phyloP scores from a whole-genome alignment of 208 protist species.

The Naegleria fowleri region DNA sequence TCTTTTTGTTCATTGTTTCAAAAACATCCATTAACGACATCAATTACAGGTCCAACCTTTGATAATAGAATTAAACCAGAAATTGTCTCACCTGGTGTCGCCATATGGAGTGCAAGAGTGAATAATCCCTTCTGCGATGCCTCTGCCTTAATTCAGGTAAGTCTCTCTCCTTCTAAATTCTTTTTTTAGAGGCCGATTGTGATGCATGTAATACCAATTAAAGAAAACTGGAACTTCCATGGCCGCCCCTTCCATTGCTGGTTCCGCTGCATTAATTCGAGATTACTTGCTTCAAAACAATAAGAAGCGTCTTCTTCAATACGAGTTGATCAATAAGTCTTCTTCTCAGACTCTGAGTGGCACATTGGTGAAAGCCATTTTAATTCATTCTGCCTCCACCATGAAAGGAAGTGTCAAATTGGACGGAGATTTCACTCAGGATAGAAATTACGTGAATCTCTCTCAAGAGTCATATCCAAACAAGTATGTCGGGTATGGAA shows the following conservation, averaged over 20 bases:
- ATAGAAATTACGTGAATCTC: background rate
- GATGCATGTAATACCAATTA: background rate
- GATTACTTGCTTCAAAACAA: background rate
- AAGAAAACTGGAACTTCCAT: slow-evolving; percentile 69
- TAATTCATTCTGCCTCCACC: background rate
- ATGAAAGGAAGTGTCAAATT: background rate
- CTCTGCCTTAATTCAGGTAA: background rate
- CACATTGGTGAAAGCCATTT: background rate
- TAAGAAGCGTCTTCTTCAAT: background rate
- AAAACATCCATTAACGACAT: too few relatives aligned
- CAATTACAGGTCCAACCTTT: slow-evolving; percentile 22
- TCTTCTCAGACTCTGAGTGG: background rate
- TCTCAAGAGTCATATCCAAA: background rate
- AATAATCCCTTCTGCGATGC: background rate
- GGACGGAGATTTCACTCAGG: background rate
- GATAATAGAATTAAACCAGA: slow-evolving; percentile 30
- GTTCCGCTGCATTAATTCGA: background rate
- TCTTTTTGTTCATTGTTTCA: too few relatives aligned
- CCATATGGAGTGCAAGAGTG: background rate
- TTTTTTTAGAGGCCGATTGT: too few relatives aligned
- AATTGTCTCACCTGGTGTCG: background rate
- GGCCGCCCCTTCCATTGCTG: slow-evolving; percentile 56
- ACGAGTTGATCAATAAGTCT: background rate
- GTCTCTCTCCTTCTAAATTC: background rate
- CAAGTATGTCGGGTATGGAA: background rate